Percentiles rank a stretch among this genome's conserved stretches.
Evolutionary conservation across 192 early-diverging fungal species (phyloP).

Genomic region (Backusella morwellensis): DNA sequence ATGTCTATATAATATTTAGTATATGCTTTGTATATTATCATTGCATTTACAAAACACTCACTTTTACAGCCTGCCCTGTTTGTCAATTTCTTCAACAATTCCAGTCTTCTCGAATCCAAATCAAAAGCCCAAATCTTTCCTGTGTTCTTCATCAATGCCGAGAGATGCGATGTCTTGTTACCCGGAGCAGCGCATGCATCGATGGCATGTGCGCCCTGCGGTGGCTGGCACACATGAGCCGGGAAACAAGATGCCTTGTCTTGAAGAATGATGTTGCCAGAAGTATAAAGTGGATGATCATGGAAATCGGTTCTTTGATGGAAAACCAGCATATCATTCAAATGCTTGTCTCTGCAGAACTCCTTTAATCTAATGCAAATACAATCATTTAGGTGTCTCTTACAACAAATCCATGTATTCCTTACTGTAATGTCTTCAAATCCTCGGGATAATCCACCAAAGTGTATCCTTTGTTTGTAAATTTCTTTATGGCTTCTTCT

Average conservation of each 20-base stretch:
- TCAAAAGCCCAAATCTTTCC: slow-evolving; percentile 94
- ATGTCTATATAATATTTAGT: slow-evolving; percentile 50
- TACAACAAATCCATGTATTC: too few relatives aligned
- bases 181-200: slow-evolving; percentile 98
- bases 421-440: slow-evolving; percentile 27
- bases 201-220: slow-evolving; percentile 62
- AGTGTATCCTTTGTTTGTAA: slow-evolving; percentile 58
- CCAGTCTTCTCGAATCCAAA: slow-evolving; percentile 70
- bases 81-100: slow-evolving; percentile 71
- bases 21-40: too few relatives aligned
- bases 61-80: slow-evolving; percentile 79
- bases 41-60: slow-evolving; percentile 28
- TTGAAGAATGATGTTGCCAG: slow-evolving; percentile 87
- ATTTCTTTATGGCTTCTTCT: slow-evolving; percentile 60
- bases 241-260: slow-evolving; percentile 97
- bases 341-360: slow-evolving; percentile 65
- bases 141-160: slow-evolving; percentile 82
- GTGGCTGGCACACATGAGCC: slow-evolving; percentile 75
- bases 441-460: slow-evolving; percentile 37
- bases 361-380: slow-evolving; percentile 18
- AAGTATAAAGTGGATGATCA: slow-evolving; percentile 67
- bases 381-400: background rate
- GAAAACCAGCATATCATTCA: slow-evolving; percentile 82
- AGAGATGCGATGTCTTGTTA: slow-evolving; percentile 96
- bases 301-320: slow-evolving; percentile 89